phyloP scores from a whole-genome alignment of 2,329 filamentous ascomycete species.

The Rhynchosporium graminicola region DNA sequence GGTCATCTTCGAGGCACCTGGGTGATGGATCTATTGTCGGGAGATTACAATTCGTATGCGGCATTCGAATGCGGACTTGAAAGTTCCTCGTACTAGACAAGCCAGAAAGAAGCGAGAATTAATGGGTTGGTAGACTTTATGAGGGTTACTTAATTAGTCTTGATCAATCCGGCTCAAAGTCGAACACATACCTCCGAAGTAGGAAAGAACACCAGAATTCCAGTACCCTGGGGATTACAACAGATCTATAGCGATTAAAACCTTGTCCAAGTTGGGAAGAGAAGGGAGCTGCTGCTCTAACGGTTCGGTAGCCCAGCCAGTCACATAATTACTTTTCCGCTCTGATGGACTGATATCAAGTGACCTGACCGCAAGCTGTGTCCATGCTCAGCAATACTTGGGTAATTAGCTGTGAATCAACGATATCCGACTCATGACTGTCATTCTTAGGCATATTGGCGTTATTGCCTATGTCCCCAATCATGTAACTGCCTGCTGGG shows the following conservation, averaged over 20 bases:
- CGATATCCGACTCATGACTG: conserved; percentile 6
- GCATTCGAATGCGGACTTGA: conserved; percentile 8
- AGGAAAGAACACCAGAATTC: not conserved
- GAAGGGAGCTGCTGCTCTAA: not conserved
- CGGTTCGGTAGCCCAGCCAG: not conserved
- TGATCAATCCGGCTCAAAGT: too few species aligned
- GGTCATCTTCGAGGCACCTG: conserved; percentile 1
- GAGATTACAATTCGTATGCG: not conserved
- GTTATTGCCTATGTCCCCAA: not conserved
- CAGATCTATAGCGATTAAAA: not conserved
- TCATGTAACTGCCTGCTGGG: not conserved
- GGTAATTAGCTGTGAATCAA: not conserved
- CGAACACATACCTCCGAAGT: not conserved
- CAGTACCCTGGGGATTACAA: conserved; percentile 4
- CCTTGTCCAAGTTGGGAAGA: not conserved
- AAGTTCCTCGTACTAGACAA: not conserved
- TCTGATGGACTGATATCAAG: conserved; percentile 2
- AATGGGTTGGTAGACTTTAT: not conserved
- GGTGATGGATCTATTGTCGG: not conserved
- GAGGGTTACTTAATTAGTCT: not conserved
- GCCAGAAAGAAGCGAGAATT: not conserved
- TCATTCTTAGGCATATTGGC: not conserved
- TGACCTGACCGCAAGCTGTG: not conserved
- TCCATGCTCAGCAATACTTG: not conserved
- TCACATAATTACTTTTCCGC: not conserved